These are phyloP conservation scores for Prunus mira DNA, from an alignment of 306 rosid genomes.

Conservation along the genomic window DNA sequence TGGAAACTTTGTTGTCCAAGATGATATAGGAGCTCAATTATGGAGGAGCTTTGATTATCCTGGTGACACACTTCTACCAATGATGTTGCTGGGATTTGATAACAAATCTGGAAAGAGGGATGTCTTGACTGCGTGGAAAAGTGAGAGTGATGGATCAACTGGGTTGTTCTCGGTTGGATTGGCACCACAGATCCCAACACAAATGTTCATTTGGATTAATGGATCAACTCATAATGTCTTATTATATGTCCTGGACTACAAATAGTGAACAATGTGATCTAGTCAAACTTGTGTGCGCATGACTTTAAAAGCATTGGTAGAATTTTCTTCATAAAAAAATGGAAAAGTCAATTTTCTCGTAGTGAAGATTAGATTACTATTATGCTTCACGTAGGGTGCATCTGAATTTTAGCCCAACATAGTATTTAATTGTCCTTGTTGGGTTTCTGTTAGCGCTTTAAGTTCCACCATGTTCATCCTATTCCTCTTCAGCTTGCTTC, in stretches of 20 bases:
- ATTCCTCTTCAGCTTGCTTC: background rate
- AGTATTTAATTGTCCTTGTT: too few species aligned
- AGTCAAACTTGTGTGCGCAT: background rate
- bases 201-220: constrained; percentile 37
- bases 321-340: background rate
- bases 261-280: too few species aligned
- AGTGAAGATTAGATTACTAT: too few species aligned
- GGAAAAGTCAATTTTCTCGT: background rate
- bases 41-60: constrained; percentile 53
- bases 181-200: constrained; percentile 29
- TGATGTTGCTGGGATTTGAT: constrained; percentile 25
- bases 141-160: constrained; percentile 33
- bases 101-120: constrained; percentile 25
- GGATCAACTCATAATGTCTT: constrained; percentile 14
- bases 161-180: constrained; percentile 27
- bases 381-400: too few species aligned
- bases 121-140: constrained; percentile 40
- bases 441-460: too few species aligned
- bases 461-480: background rate
- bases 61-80: constrained; percentile 32
- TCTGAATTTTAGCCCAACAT: too few species aligned
- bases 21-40: background rate
- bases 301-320: background rate
- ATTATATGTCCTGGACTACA: too few species aligned
- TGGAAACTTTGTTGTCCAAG: constrained; percentile 21